Evolutionary conservation across 495 filamentous ascomycete genomes (phyloP), one percentile per base, ranked within the genome.

Genomic region (Podospora didyma): DNA sequence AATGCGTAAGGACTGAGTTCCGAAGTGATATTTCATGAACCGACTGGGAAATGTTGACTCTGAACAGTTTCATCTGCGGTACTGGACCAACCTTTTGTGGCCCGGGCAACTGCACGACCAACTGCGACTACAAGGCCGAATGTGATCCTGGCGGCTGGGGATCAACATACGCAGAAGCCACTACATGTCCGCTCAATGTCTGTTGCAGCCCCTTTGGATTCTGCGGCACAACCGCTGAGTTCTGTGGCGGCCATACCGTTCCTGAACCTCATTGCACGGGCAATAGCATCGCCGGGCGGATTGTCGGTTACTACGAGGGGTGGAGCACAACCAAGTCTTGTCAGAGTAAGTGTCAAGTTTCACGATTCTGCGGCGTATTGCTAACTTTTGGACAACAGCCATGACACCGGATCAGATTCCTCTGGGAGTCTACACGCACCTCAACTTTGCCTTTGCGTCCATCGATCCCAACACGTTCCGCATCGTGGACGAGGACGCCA

Each of bases 371-470:
- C n/a, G n/a, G n/a, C n/a, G n/a, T n/a, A n/a, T n/a, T n/a, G n/a
- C n/a, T n/a, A n/a, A n/a, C n/a, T n/a, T n/a, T n/a, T n/a, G n/a
- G n/a, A n/a, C n/a, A n/a, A n/a, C n/a, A n/a, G n/a, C n/a, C 22
- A 17, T 46, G 10, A 5, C 7, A 1, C 54, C 66, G 2, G 45
- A 53, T 37, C 16, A 66, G 6, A 35, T 66, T 23, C 45, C 28
- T 9, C 26, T 55, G 16, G 46, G 19, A 0, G 17, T 1, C 14
- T 63, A 58, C 45, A 64, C 66, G 21, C 61, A 69, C 46, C 51
- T 73, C 45, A 67, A 66, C 57, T 66, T 65, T 50, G 59, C 66
- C 7, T 70, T 70, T 41, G 65, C 58, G 17, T 19, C 44, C 16
- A 31, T 68, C 19, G 37, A 66, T 37, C 59, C 62, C 1, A 44